Conservation (phyloP, 108 stramenopile genomes). For the Seminavis robusta region DNA sequence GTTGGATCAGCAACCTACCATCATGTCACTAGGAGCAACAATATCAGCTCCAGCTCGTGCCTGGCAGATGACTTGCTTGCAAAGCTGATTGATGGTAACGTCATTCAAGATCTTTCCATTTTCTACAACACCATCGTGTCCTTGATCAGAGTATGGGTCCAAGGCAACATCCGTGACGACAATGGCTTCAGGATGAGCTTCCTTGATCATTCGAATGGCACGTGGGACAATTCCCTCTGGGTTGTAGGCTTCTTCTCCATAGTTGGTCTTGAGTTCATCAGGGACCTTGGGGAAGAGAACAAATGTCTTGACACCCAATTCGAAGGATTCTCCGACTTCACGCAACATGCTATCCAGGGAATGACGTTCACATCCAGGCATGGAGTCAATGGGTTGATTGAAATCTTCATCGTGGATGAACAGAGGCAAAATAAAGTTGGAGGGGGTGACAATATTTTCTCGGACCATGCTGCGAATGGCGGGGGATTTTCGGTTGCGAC, state of each 20-base stretch:
- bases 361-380: slow-evolving; percentile 95
- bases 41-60: slow-evolving; percentile 95
- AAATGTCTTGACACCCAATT: slow-evolving; percentile 88
- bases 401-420: slow-evolving; percentile 95
- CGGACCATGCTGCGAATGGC: slow-evolving; percentile 92
- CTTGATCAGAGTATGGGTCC: slow-evolving; percentile 97
- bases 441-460: slow-evolving; percentile 93
- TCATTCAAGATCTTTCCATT: slow-evolving; percentile 97
- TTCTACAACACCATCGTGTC: slow-evolving; percentile 97
- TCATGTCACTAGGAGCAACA: slow-evolving; percentile 96
- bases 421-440: slow-evolving; percentile 97
- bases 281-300: slow-evolving; percentile 95
- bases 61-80: slow-evolving; percentile 95
- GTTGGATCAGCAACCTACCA: slow-evolving; percentile 37
- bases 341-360: slow-evolving; percentile 82
- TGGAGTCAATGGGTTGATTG: slow-evolving; percentile 81
- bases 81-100: slow-evolving; percentile 94
- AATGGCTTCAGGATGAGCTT: slow-evolving; percentile 80
- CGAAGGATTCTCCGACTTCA: slow-evolving; percentile 88
- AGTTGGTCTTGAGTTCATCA: slow-evolving; percentile 93
- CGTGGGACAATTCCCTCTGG: slow-evolving; percentile 94
- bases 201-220: slow-evolving; percentile 94
- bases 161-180: slow-evolving; percentile 96
- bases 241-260: slow-evolving; percentile 95
- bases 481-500: slow-evolving; percentile 94